Base-by-base conservation (phyloP, 1,284 basidiomycete species). In the Papiliotrema flavescens region DNA sequence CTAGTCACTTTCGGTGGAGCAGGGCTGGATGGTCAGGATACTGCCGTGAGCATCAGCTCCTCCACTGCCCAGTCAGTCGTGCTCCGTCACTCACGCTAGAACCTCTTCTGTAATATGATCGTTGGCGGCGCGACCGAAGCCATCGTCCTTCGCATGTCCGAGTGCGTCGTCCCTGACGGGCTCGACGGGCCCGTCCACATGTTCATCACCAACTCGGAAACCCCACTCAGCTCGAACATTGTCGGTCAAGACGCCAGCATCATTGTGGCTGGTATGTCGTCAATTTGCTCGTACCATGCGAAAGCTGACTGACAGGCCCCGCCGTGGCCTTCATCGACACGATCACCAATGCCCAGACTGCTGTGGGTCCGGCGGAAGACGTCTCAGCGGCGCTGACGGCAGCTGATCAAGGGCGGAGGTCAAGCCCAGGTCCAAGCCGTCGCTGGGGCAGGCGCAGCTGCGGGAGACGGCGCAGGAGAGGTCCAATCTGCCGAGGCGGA, bases 51-150 rank as follows among this genome's bases (percentile, higher is more conserved):
- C n/a, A n/a, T 64, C 20, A 28, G 36, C 17, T 49, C 20, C 23
- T 2, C 7, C n/a, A 6, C 19, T 24, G 37, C 15, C 35, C 5
- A 11, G 26, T 9, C 7, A 36, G 20, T 20, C 14, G 19, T 24
- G 22, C 13, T 15, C n/a, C 8, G 15, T 9, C 9, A 9, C 22
- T 39, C 14, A 23, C 4, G 7, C 28, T 14, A 87, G 85, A 71
- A 68, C 51, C 69, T 88, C 34, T 83, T 80, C 75, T 90, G 89
- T 76, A 85, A 90, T 75, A 87, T 90, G 83, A 76, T 90, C 60
- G 64, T 84, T 51, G 88, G 87, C 37, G 85, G 85, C 36, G 61
- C 76, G n/a, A 73, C 83, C 48, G 72, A 73, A 64, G 78, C 87
- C 2, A 77, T 87, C 65, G 65, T 80, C 28, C 78, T 88, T 39